phyloP scores from a whole-genome alignment of 192 early-diverging fungal genomes.

The Jimgerdemannia lactiflua region DNA sequence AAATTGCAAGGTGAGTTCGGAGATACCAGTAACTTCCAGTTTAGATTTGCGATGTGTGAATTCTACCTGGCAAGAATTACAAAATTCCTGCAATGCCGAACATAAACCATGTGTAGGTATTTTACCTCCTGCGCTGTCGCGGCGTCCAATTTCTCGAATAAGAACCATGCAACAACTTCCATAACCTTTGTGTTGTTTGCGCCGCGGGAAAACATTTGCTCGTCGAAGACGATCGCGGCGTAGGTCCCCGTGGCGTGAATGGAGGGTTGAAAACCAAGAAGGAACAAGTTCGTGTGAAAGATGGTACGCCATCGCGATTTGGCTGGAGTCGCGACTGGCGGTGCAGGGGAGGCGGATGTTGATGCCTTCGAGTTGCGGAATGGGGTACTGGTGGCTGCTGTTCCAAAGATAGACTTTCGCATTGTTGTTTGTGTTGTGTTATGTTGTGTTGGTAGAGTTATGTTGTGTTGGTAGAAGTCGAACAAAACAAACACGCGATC shows the following conservation, averaged over 20 bases:
- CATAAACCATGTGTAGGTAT: too few relatives aligned
- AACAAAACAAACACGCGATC: not conserved
- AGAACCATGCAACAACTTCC: conserved; percentile 21
- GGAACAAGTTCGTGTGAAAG: conserved; percentile 13
- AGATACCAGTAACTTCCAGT: too few relatives aligned
- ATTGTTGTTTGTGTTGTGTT: not conserved
- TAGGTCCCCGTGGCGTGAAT: conserved; percentile 14
- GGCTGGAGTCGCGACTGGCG: not conserved
- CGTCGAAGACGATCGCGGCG: conserved; percentile 7
- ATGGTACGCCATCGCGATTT: conserved; percentile 2
- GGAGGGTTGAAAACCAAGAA: conserved; percentile 13
- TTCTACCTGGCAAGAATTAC: too few relatives aligned
- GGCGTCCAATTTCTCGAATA: conserved; percentile 15
- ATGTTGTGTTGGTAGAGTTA: too few relatives aligned
- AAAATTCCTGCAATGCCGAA: too few relatives aligned
- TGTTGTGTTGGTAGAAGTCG: not conserved
- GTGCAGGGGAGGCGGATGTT: not conserved
- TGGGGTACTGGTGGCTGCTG: not conserved
- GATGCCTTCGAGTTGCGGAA: not conserved
- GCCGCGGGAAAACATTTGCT: conserved; percentile 10
- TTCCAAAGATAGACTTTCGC: not conserved
- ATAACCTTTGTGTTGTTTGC: conserved; percentile 15
- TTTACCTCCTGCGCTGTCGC: conserved; percentile 1
- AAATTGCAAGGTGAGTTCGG: too few relatives aligned
- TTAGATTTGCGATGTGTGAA: too few relatives aligned